Base-by-base conservation (phyloP, 1,284 basidiomycete species). In the Laetiporus sulphureus region DNA sequence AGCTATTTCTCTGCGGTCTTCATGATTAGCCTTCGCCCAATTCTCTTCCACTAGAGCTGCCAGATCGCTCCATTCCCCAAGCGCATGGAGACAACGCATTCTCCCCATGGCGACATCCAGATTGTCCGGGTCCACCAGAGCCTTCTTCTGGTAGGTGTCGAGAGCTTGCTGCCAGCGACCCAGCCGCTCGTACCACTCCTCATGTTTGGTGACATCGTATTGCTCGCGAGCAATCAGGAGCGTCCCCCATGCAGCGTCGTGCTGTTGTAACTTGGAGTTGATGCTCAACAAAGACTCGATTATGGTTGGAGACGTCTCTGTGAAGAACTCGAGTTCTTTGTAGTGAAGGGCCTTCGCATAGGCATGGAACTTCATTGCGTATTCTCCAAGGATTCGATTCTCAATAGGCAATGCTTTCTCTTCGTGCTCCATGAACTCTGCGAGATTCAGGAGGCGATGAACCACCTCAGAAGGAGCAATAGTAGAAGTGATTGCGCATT, bases 351-450 rank as follows among this genome's bases (percentile, higher is more conserved):
- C 95, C 61, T 99, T 99, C 11, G 96, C 96, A 55, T 95, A 97
- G 1, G 94, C 94, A 62, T 93, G 88, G 64, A 91, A 94, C 52
- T 88, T 89, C 66, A 91, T 81, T 0, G 96, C 90, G 57, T 95
- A 92, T 60, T 95, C 91, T 40, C 96, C 96, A 4, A 99, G 77
- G 11, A 90, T 89, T 38, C 90, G 81, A 50, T 95, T 86, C 54
- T 97, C 92, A 52, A 99, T 97, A 0, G 93, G 92, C 1, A 99
- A 71, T 1, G 91, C 79, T 61, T 97, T 97, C 62, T 99, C 96
- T 63, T 99, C 95, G 56, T 98, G 96, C 64, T 99, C 96, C 91
- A 99, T 97, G 62, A 99, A 99, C 63, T 99, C 96, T 6, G 94
- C 93, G n/a, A 99, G 73, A 62, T 94, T 94, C 47, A 99, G 77